phyloP scores from a whole-genome alignment of 768 basidiomycete species.

The Tricholoma bakamatsutake region DNA sequence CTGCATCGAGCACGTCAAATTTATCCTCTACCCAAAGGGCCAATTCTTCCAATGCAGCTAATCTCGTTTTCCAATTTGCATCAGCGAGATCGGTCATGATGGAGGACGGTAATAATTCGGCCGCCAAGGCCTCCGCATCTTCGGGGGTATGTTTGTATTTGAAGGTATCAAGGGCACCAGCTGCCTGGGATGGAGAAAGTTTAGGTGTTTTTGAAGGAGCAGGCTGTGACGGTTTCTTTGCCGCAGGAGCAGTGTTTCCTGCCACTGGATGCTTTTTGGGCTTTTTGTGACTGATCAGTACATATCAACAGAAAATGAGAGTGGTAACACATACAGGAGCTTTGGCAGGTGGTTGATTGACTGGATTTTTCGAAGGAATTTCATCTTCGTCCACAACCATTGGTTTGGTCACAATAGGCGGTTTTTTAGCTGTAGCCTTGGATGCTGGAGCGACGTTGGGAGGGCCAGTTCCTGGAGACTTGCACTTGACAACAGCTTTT shows the following conservation, averaged over 20 bases:
- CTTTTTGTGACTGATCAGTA: slow-evolving; percentile 20
- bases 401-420: slow-evolving; percentile 19
- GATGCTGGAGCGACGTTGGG: slow-evolving; percentile 37
- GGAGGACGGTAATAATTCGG: slow-evolving; percentile 63
- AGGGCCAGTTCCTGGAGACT: slow-evolving; percentile 52
- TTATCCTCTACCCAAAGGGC: slow-evolving; percentile 71
- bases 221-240: slow-evolving; percentile 41
- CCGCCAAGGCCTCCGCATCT: slow-evolving; percentile 80
- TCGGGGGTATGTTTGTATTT: slow-evolving; percentile 91
- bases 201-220: slow-evolving; percentile 39
- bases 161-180: slow-evolving; percentile 68
- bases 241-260: slow-evolving; percentile 27
- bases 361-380: slow-evolving; percentile 31
- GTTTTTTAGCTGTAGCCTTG: slow-evolving; percentile 26
- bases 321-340: slow-evolving; percentile 29
- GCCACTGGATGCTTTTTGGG: slow-evolving; percentile 46
- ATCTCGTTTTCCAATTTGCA: slow-evolving; percentile 86
- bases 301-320: background rate
- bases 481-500: slow-evolving; percentile 88
- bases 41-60: slow-evolving; percentile 87
- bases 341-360: slow-evolving; percentile 47
- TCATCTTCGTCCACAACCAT: slow-evolving; percentile 14
- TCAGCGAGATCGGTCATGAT: slow-evolving; percentile 75
- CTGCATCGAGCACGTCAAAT: slow-evolving; percentile 68
- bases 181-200: slow-evolving; percentile 38